Conservation (phyloP, 805 yeast genomes). For the Brettanomyces custersianus region DNA sequence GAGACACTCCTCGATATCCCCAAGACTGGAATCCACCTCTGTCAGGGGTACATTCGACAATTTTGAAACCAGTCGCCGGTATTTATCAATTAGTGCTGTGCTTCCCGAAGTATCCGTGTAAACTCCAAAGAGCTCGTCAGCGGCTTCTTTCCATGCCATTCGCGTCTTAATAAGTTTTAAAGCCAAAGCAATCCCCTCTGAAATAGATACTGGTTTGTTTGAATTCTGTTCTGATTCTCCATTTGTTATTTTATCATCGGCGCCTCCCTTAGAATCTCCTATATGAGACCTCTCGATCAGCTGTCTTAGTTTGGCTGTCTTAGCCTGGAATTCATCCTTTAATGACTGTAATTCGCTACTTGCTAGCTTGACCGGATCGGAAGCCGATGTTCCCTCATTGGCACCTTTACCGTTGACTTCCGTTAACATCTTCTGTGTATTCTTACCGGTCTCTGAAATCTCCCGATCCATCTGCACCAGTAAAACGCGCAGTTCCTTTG, state of each 20-base stretch:
- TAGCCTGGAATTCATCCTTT: conserved; percentile 11
- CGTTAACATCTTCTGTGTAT: conserved; percentile 27
- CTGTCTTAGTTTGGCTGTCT: conserved; percentile 14
- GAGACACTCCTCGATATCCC: conserved; percentile 38
- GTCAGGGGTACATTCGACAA: conserved; percentile 60
- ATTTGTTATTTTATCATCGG: conserved; percentile 1
- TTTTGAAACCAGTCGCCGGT: conserved; percentile 56
- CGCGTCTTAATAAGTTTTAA: conserved; percentile 46
- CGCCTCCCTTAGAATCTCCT: conserved; percentile 3
- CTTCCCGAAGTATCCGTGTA: conserved; percentile 32
- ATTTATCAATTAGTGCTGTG: conserved; percentile 53
- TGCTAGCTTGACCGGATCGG: no score
- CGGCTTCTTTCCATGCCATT: conserved; percentile 42
- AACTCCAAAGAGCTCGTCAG: conserved; percentile 32
- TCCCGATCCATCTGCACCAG: conserved; percentile 24
- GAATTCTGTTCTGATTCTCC: conserved; percentile 12
- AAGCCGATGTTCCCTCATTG: no score
- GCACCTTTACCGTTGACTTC: conserved; percentile 3
- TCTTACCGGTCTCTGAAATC: conserved; percentile 21
- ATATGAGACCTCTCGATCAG: conserved; percentile 32
- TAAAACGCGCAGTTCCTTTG: conserved; percentile 20
- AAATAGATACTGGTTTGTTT: no score
- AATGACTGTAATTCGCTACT: no score
- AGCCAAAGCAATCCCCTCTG: conserved; percentile 20
- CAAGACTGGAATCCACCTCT: conserved; percentile 60